phyloP scores from a whole-genome alignment of 1,139 yeast genomes.

The Debaryomyces sp. region DNA sequence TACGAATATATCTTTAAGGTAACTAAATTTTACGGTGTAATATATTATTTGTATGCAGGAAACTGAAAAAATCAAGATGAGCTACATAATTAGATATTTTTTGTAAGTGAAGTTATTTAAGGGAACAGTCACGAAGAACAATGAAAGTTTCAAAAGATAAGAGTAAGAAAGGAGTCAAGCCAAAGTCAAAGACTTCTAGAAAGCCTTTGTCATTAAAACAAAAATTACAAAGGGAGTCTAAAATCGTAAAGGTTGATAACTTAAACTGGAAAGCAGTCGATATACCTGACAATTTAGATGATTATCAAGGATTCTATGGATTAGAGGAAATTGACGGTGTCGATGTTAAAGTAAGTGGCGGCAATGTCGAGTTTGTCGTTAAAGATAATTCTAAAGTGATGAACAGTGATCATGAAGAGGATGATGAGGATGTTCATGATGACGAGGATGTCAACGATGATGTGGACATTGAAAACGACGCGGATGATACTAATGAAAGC shows the following conservation, averaged over 20 bases:
- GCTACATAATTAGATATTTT: neutral
- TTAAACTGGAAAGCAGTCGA: constrained; percentile 81
- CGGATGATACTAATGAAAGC: constrained; percentile 15
- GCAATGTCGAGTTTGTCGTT: constrained; percentile 63
- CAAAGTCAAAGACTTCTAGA: constrained; percentile 12
- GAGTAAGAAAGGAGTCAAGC: constrained; percentile 7
- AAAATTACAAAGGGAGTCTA: constrained; percentile 36
- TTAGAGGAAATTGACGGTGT: constrained; percentile 95
- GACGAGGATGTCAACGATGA: constrained; percentile 12
- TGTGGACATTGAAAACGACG: constrained; percentile 13
- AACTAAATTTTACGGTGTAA: neutral
- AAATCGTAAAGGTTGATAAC: constrained; percentile 51
- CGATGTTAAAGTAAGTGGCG: constrained; percentile 68
- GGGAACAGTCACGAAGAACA: neutral
- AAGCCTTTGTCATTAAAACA: constrained; percentile 35
- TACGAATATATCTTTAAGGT: neutral
- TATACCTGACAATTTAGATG: constrained; percentile 81
- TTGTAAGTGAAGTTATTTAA: neutral
- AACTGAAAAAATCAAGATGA: neutral
- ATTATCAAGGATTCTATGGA: constrained; percentile 89
- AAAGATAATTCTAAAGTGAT: constrained; percentile 38
- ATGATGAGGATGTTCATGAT: constrained; percentile 13
- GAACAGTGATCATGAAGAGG: constrained; percentile 14
- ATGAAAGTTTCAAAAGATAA: constrained; percentile 10
- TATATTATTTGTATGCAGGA: neutral